These are phyloP conservation scores for Neofusicoccum kwambonambiense DNA, from an alignment of 2,329 filamentous ascomycete species.

Conservation along the genomic window DNA sequence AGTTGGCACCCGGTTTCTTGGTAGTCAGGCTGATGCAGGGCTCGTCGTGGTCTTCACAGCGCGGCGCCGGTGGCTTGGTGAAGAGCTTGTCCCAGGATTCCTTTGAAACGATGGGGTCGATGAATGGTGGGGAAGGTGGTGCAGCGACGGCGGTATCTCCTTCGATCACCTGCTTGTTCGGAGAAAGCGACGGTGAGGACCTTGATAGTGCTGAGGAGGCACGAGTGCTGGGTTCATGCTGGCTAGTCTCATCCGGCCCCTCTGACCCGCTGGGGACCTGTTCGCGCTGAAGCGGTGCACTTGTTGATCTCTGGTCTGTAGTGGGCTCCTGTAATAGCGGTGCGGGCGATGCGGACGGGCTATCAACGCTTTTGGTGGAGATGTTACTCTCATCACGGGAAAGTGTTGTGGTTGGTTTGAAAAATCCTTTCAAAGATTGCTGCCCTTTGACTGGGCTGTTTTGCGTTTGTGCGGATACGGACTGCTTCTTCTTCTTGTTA, in stretches of 20 bases:
- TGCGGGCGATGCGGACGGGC: slow-evolving; percentile 30
- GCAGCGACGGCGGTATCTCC: too few species aligned
- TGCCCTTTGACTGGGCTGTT: slow-evolving; percentile 9
- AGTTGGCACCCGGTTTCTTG: slow-evolving; percentile 86
- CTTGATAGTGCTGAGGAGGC: neutral
- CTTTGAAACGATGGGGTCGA: slow-evolving; percentile 71
- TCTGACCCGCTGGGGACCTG: neutral
- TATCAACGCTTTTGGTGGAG: neutral
- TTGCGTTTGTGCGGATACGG: neutral
- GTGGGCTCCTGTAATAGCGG: slow-evolving; percentile 20
- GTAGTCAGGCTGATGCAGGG: slow-evolving; percentile 80
- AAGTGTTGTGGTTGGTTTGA: slow-evolving; percentile 3
- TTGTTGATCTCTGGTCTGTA: neutral
- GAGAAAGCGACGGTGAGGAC: too few species aligned
- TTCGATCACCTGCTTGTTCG: too few species aligned
- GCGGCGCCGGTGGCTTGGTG: slow-evolving; percentile 69
- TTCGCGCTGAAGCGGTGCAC: neutral
- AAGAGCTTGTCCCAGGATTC: slow-evolving; percentile 86
- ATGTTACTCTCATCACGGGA: neutral
- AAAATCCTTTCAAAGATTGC: slow-evolving; percentile 17
- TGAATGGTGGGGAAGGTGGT: slow-evolving; percentile 29
- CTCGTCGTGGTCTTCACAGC: slow-evolving; percentile 80
- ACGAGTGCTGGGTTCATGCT: neutral
- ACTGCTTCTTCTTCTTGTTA: slow-evolving; percentile 4
- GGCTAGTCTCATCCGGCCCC: neutral